phyloP scores from a whole-genome alignment of 768 basidiomycete species.

The Sporobolomyces pararoseus region DNA sequence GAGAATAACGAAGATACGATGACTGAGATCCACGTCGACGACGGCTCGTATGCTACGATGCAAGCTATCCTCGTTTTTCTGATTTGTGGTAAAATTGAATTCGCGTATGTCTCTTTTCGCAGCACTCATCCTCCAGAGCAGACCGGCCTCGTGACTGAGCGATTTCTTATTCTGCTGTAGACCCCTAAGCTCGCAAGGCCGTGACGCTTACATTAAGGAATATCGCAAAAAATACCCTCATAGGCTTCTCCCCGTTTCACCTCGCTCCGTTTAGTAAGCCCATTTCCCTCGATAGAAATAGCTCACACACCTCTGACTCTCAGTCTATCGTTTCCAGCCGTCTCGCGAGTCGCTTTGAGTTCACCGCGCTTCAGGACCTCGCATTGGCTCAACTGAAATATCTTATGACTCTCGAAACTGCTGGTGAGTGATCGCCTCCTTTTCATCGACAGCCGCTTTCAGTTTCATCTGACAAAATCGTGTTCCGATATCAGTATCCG shows the following conservation, averaged over 20 bases:
- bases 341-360: slow-evolving; percentile 1
- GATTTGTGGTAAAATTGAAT: background rate
- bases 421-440: background rate
- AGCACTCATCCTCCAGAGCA: too few species aligned
- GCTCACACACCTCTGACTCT: too few species aligned
- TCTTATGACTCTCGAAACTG: background rate
- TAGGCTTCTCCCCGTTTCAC: background rate
- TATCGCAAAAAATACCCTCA: slow-evolving; percentile 2
- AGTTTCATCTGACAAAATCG: background rate
- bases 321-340: too few species aligned
- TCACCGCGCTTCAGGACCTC: background rate
- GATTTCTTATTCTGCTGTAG: background rate
- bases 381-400: background rate
- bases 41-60: background rate
- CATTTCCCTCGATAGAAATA: background rate
- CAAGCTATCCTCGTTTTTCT: slow-evolving; percentile 4
- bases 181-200: slow-evolving; percentile 1
- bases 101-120: background rate
- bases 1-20: background rate
- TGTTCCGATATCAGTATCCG: background rate
- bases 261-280: background rate
- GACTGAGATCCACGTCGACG: slow-evolving; percentile 6
- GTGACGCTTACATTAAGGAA: background rate
- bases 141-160: too few species aligned
- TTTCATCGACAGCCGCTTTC: background rate